Evolutionary conservation across 495 filamentous ascomycete species (phyloP), one percentile per base, ranked within the genome.

Genomic region (Penicillium longicatenatum): DNA sequence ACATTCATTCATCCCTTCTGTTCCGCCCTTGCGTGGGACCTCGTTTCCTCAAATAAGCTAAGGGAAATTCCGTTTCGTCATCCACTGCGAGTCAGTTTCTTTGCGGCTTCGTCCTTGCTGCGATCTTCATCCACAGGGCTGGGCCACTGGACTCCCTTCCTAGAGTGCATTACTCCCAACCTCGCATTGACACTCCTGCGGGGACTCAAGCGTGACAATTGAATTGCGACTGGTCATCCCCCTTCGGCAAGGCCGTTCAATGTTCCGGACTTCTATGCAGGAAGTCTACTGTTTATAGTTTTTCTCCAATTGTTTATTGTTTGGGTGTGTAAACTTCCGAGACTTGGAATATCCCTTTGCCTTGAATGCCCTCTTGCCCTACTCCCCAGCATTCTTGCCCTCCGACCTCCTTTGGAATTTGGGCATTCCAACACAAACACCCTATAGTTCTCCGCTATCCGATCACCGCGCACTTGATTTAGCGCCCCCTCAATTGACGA

Each of bases 341-440:
- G 45, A 50, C 45, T 48, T 50, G 1, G 9, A 29, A 20, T 11
- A 44, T 30, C 39, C 39, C 19, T 33, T 16, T 16, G n/a, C 30
- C 33, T 26, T 19, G 21, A 29, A 9, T 9, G 16, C 43, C 50
- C 45, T 31, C n/a, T 26, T 42, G 31, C 31, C 12, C 24, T 26
- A 52, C 66, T 60, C 58, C 65, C 71, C 64, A 64, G 67, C 70
- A 75, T 75, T 75, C 72, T 60, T 58, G 12, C 60, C 63, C 62
- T 59, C 26, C 22, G 52, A 22, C 8, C 58, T 55, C 64, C 65
- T 62, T 35, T 68, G 63, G 64, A 65, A 60, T 63, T 14, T 30
- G 51, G 52, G 57, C 68, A 74, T 74, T 74, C 68, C 64, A 66
- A 29, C 33, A 50, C 49, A 45, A 33, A 45, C 35, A 56, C 63